Conservation (phyloP, 2,329 filamentous ascomycete species). For the Aspergillus carbonarius region DNA sequence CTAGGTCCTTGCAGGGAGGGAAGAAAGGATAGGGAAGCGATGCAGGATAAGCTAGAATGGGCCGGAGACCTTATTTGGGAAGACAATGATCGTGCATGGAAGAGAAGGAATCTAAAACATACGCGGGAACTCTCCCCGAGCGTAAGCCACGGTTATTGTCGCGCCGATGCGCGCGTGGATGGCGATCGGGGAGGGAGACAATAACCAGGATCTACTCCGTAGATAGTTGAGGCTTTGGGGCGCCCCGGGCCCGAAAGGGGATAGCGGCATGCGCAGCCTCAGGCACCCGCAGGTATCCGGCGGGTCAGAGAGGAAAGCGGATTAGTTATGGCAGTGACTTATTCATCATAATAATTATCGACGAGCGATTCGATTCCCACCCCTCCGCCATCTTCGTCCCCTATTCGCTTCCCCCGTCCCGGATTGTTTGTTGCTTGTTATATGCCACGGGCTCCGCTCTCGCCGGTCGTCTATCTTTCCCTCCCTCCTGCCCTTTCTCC, state of each 20-base stretch:
- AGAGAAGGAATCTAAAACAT: not conserved
- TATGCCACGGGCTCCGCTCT: not conserved
- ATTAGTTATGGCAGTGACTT: constrained; percentile 4
- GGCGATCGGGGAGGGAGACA: not conserved
- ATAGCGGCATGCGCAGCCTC: not conserved
- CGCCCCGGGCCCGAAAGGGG: not conserved
- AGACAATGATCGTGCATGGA: not conserved
- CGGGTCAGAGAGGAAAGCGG: constrained; percentile 1
- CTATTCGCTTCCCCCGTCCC: not conserved
- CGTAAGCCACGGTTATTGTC: not conserved
- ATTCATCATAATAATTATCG: constrained; percentile 8
- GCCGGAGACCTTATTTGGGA: not conserved
- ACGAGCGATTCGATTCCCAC: constrained; percentile 3
- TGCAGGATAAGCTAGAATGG: not conserved
- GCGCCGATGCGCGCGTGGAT: not conserved
- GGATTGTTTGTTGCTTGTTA: not conserved
- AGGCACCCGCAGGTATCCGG: not conserved
- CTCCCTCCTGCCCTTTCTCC: not conserved
- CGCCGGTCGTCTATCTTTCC: not conserved
- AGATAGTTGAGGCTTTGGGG: not conserved
- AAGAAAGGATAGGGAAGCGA: not conserved
- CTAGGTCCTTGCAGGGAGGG: constrained; percentile 1
- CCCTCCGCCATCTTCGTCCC: constrained; percentile 2
- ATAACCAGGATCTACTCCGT: not conserved
- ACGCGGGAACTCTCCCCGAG: not conserved